Conservation (phyloP, 1,284 basidiomycete species). For the Phlebopus sp. region DNA sequence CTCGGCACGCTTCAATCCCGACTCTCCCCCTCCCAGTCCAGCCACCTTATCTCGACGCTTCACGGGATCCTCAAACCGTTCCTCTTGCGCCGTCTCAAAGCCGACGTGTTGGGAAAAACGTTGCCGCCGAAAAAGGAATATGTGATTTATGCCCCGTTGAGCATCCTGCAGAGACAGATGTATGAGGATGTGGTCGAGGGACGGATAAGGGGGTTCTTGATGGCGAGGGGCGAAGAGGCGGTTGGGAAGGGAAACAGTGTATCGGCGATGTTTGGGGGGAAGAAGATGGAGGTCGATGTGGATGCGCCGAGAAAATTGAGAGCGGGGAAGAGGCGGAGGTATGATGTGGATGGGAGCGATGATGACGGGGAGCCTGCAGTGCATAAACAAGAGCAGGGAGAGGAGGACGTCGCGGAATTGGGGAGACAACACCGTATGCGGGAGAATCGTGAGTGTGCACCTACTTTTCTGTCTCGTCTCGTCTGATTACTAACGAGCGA, state of each 20-base stretch:
- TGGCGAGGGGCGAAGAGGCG: slow-evolving; percentile 37
- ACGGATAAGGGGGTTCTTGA: slow-evolving; percentile 62
- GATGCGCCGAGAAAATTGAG: slow-evolving; percentile 30
- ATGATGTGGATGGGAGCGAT: slow-evolving; percentile 46
- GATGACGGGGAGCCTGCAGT: no score
- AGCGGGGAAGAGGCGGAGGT: slow-evolving; percentile 30
- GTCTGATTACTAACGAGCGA: slow-evolving; percentile 1
- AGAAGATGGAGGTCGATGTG: slow-evolving; percentile 24
- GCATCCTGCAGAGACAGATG: slow-evolving; percentile 74
- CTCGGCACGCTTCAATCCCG: slow-evolving; percentile 51
- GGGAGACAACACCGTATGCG: slow-evolving; percentile 56
- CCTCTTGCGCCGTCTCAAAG: slow-evolving; percentile 87
- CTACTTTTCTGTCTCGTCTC: neutral
- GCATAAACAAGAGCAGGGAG: no score
- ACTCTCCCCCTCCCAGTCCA: slow-evolving; percentile 58
- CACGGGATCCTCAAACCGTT: slow-evolving; percentile 95
- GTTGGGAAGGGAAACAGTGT: slow-evolving; percentile 16
- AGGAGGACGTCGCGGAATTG: slow-evolving; percentile 42
- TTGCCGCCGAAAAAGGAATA: slow-evolving; percentile 95
- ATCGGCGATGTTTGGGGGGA: neutral
- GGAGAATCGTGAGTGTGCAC: slow-evolving; percentile 51
- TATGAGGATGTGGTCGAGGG: slow-evolving; percentile 80
- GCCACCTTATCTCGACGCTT: slow-evolving; percentile 74
- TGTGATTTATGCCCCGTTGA: slow-evolving; percentile 88
- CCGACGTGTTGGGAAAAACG: slow-evolving; percentile 90